Base-by-base conservation (phyloP, 768 basidiomycete genomes). In the Aureoboletus auriporus region DNA sequence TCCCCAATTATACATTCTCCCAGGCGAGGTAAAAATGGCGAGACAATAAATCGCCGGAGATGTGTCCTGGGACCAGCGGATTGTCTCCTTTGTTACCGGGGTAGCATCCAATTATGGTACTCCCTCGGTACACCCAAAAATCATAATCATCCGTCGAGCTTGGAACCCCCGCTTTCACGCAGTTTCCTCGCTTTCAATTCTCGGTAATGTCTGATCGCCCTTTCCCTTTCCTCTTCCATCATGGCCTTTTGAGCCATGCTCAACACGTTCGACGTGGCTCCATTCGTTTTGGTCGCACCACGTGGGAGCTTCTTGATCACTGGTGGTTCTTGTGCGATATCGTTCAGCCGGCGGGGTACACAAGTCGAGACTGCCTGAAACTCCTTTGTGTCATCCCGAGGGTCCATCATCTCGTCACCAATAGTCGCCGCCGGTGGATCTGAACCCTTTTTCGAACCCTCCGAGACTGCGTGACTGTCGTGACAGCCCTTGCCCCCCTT, bases 161-260 rank as follows among this genome's bases (percentile, higher is more conserved):
- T 52, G 38, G 31, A 36, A 39, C 55, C 50, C 41, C 43, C 46
- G 46, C 47, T 42, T 37, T 50, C 54, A 40, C 47, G 57, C 59
- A 59, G 47, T 59, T 70, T 74, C 55, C 61, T 69, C 17, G 77
- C 81, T 64, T 84, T 89, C 65, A 90, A 58, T 65, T 83, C 77
- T 50, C 89, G 70, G 64, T 89, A 90, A 46, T 76, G 73, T 59
- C 65, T 68, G 50, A 92, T 83, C 17, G 69, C 86, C 51, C 76
- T 82, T 56, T 86, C 82, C 53, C 89, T 74, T 64, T 90, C 88
- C 44, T 73, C 71, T 58, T 86, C 86, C 78, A 92, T 81, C 81
- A 87, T 81, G 6, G 74, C 73, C 61, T 80, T 83, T 69, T 89
- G 86, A 12, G 84, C 81, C 77, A 89, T 82, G 27, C 83, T 84